A percentile compares a stretch with the other conserved stretches of the same genome.
Conservation (phyloP, 2,329 filamentous ascomycete genomes). For the Clonostachys chloroleuca region DNA sequence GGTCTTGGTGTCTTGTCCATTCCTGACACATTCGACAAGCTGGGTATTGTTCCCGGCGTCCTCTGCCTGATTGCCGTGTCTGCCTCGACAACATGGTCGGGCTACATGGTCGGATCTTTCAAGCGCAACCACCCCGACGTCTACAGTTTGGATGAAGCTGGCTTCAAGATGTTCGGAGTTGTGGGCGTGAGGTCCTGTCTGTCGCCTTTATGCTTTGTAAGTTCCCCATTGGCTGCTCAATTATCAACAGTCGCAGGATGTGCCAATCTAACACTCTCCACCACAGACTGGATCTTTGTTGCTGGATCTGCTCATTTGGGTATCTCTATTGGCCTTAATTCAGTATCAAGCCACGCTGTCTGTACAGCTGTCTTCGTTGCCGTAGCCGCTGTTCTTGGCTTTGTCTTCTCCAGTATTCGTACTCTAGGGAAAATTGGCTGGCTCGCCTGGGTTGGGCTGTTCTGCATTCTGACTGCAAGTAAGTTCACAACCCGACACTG, state of each 20-base stretch:
- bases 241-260: background rate
- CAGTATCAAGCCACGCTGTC: slow-evolving; percentile 27
- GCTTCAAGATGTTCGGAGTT: slow-evolving; percentile 40
- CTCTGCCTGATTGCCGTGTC: background rate
- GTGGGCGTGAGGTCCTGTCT: slow-evolving; percentile 35
- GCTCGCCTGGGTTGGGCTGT: slow-evolving; percentile 24
- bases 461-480: slow-evolving; percentile 17
- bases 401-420: slow-evolving; percentile 23
- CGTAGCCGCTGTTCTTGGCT: slow-evolving; percentile 19
- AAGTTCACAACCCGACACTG: slow-evolving; percentile 1
- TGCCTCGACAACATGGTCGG: background rate
- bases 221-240: background rate
- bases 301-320: slow-evolving; percentile 32
- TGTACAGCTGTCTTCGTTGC: slow-evolving; percentile 34
- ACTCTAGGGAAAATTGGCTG: slow-evolving; percentile 23
- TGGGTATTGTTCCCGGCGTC: slow-evolving; percentile 2
- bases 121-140: slow-evolving; percentile 44
- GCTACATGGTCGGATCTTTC: slow-evolving; percentile 31
- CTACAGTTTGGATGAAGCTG: slow-evolving; percentile 50
- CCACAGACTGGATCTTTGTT: slow-evolving; percentile 11
- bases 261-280: background rate
- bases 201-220: slow-evolving; percentile 11
- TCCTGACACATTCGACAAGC: background rate
- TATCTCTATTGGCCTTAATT: slow-evolving; percentile 32
- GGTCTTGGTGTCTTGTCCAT: slow-evolving; percentile 3